Evolutionary conservation across 192 early-diverging fungal species (phyloP), one percentile per base, ranked within the genome.

Genomic region (Geranomyces michiganensis): DNA sequence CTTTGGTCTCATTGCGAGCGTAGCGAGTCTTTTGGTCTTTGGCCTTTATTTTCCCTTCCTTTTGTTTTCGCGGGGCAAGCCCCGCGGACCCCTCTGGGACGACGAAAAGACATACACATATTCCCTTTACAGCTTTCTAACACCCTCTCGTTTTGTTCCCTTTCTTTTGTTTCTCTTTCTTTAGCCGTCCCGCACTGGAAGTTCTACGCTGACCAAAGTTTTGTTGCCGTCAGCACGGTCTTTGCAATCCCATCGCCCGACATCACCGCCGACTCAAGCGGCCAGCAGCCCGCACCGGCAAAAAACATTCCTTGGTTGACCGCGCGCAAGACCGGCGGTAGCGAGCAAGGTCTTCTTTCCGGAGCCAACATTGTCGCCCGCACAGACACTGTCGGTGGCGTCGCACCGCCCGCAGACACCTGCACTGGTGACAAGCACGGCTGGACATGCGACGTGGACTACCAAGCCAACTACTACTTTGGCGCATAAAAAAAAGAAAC

Each of bases 111-210:
- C n/a, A n/a, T n/a, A n/a, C n/a, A n/a, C n/a, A n/a, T n/a, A n/a
- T n/a, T n/a, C n/a, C n/a, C n/a, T n/a, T n/a, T n/a, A n/a, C n/a
- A n/a, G n/a, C n/a, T n/a, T 32, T 17, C 27, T 60, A n/a, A 60
- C 58, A 17, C n/a, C n/a, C n/a, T 29, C 29, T 60, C 14, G 3
- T 8, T 55, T 27, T 55, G 4, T 27, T 7, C 51, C 26, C 51
- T 14, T 7, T 9, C 51, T 27, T 14, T 60, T 29, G 4, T 53
- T 26, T 6, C n/a, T n/a, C 29, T 29, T 13, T 26, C 21, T 60
- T 27, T 44, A 70, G 68, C 61, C 43, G 60, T 64, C n/a, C 70
- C 70, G 29, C 62, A 72, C 32, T 72, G 70, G 70, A 26, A 27
- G 17, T 46, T 72, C 14, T 51, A 1, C 30, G 19, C 59, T 5